Percentiles rank a stretch among this genome's conserved stretches.
These are phyloP conservation scores for Globisporangium megalacanthum DNA, from an alignment of 352 stramenopile genomes.

Conservation along the genomic window DNA sequence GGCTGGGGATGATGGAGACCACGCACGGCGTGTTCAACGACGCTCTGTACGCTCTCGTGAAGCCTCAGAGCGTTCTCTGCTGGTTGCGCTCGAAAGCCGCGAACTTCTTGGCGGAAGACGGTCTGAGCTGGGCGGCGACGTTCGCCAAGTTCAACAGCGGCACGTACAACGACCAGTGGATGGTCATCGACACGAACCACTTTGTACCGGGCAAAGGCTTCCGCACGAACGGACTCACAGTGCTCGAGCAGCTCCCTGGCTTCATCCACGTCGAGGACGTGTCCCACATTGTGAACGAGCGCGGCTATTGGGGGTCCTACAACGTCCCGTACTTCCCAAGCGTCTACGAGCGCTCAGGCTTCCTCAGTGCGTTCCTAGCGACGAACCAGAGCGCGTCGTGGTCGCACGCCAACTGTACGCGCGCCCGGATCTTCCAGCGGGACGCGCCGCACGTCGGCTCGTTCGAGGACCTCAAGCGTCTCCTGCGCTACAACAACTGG, in stretches of 20 bases:
- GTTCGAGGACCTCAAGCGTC: conserved; percentile 46
- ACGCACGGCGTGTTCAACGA: conserved; percentile 62
- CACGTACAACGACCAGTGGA: conserved; percentile 87
- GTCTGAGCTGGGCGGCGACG: conserved; percentile 33
- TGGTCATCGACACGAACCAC: conserved; percentile 64
- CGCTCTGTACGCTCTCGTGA: conserved; percentile 43
- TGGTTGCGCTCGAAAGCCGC: conserved; percentile 61
- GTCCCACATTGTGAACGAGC: conserved; percentile 36
- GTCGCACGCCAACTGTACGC: conserved; percentile 36
- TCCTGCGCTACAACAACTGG: conserved; percentile 72
- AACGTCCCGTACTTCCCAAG: conserved; percentile 76
- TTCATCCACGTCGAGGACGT: conserved; percentile 49
- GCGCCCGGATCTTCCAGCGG: conserved; percentile 50
- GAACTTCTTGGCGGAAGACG: conserved; percentile 38
- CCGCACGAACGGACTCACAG: conserved; percentile 32
- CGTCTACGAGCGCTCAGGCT: conserved; percentile 58
- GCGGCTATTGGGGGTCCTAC: conserved; percentile 75
- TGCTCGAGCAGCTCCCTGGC: conserved; percentile 73
- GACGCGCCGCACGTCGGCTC: conserved; percentile 38
- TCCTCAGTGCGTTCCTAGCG: conserved; percentile 26
- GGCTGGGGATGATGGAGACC: conserved; percentile 58
- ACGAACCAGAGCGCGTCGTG: conserved; percentile 33
- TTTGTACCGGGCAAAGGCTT: conserved; percentile 43
- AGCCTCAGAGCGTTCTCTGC: conserved; percentile 43
- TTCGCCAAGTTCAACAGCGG: conserved; percentile 63